A percentile compares a stretch with the other conserved stretches of the same genome.
Conservation (phyloP, 495 filamentous ascomycete species). For the Penicillium flavigenum region DNA sequence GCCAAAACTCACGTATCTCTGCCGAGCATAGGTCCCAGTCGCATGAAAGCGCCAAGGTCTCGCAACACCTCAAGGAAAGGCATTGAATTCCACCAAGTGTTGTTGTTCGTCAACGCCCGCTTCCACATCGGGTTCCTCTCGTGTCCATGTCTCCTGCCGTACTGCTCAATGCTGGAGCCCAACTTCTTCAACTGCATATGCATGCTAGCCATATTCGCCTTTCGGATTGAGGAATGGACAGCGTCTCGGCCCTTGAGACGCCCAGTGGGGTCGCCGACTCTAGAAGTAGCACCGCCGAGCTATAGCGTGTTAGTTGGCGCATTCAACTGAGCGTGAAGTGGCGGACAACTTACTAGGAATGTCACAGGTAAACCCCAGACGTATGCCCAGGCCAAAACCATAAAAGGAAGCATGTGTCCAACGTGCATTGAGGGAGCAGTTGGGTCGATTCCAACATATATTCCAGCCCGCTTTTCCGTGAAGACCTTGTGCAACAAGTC, state of each 20-base stretch:
- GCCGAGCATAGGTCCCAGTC: conserved; percentile 82
- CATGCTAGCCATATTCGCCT: conserved; percentile 72
- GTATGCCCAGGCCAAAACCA: conserved; percentile 93
- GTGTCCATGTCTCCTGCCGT: conserved; percentile 62
- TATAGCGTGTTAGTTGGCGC: conserved; percentile 28
- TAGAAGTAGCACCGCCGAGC: conserved; percentile 82
- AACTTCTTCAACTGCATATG: conserved; percentile 77
- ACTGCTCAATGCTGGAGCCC: conserved; percentile 66
- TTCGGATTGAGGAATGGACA: conserved; percentile 53
- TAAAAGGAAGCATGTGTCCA: conserved; percentile 88
- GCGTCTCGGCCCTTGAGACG: conserved; percentile 65
- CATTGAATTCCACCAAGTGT: conserved; percentile 70
- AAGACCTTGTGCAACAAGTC: conserved; percentile 69
- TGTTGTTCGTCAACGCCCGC: conserved; percentile 72
- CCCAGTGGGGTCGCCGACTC: conserved; percentile 85
- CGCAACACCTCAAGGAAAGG: conserved; percentile 70
- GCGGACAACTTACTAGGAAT: conserved; percentile 56
- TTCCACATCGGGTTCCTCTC: conserved; percentile 59
- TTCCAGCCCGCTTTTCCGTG: conserved; percentile 65
- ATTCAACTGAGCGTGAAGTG: neutral
- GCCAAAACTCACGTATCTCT: conserved; percentile 74
- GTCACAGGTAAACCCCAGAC: conserved; percentile 74
- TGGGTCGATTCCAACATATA: conserved; percentile 90
- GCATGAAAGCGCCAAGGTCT: conserved; percentile 66
- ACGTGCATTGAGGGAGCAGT: conserved; percentile 89